Evolutionary conservation across 176 grass and related monocot genomes (phyloP), one percentile per base, ranked within the genome.

Genomic region (Oryza meyeriana): DNA sequence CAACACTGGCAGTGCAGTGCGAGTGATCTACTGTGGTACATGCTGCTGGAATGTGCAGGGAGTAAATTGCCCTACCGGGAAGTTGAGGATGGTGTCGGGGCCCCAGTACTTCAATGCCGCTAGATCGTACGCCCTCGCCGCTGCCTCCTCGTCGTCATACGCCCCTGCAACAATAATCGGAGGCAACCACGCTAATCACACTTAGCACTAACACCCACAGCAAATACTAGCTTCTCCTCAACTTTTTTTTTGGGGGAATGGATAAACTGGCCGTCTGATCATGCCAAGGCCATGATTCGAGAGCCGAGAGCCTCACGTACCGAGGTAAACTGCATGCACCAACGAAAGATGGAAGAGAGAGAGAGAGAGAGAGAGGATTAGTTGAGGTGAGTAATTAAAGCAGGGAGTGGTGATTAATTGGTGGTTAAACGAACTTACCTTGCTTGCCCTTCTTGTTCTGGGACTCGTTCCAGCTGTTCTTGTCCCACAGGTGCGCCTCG

Each of bases 71-170:
- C 47, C 12, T 82, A 83, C 95, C 85, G 86, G 84, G 42, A 92
- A 88, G 87, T 97, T 97, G 86, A 97, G 95, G 77, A 91, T 83
- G 86, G 90, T 91, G 71, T 91, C 92, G 22, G 72, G 90, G 44
- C 95, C 95, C 95, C 95, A 97, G 41, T 97, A 97, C 84, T 94
- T 97, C 88, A 97, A 89, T 91, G 94, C 94, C 10, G 94, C 94
- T 81, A 97, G 74, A 81, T 97, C 94, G 67, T 97, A 94, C 3
- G 94, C 94, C 35, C 82, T 77, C 58, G 89, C 94, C 83, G 94
- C 94, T 28, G 92, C 88, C 70, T 89, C 90, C 92, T 97, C 94
- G 31, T 94, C 90, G 69, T 94, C 90, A 69, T 97, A 94, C 75
- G 94, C 94, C 28, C 94, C 94, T 97, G 83, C 57, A 64, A 32